Evolutionary conservation across 257 asterid species (phyloP), one percentile per base, ranked within the genome.

Genomic region (Ocimum tenuiflorum): DNA sequence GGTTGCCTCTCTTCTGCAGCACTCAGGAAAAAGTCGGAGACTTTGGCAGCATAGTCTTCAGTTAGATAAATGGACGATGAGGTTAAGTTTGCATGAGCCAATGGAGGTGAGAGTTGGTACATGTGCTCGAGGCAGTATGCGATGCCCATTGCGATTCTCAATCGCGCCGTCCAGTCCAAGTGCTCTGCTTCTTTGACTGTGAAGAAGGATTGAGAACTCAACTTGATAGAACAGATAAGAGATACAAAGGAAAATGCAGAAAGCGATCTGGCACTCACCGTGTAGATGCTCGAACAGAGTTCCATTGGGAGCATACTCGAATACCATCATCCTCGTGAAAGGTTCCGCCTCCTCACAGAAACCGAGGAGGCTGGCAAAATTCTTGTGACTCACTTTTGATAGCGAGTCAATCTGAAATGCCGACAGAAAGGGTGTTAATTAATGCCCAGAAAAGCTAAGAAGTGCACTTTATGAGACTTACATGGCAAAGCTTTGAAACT

Each of bases 131-230:
- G 94, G 72, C 96, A 89, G 75, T 92, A 92, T 2, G 94, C 83
- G 38, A 86, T 76, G 50, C 97, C 98, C 96, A 92, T 89, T 17
- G 79, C 80, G 23, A 87, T 80, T 77, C 98, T 82, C 79, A 92
- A 18, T 41, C 98, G 79, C 78, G 51, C 76, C 3, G 61, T 58
- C 97, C 97, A 92, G 73, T 85, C 94, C 70, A 92, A 80, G 83
- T 85, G 97, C 65, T 89, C 98, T 7, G 97, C 85, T 83, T 92
- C 98, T 86, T 73, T 92, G 65, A 87, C 98, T 92, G 88, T 79
- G 68, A n/a, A 8, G 38, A 59, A 54, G 0, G 35, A n/a, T 27
- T 0, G 20, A 7, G 6, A 53, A 9, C 39, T 53, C 19, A 33
- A 50, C 8, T 33, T 31, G 4, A n/a, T n/a, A n/a, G n/a, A n/a